Base-by-base conservation (phyloP, 1,284 basidiomycete genomes). In the Coriolopsis trogii region DNA sequence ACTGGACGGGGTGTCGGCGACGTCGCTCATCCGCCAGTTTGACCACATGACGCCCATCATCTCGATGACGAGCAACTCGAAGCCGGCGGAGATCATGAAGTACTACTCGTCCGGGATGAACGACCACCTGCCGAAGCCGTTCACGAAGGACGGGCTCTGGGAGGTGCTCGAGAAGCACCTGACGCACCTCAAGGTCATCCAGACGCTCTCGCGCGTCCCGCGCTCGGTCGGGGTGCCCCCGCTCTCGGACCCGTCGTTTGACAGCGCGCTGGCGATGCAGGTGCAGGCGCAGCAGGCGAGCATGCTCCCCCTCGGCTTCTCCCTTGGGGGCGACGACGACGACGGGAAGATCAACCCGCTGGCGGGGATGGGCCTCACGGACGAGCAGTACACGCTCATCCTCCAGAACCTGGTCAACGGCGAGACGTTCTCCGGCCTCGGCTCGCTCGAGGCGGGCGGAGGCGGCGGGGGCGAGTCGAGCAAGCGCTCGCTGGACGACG, bases 131-230 rank as follows among this genome's bases (percentile, higher is more conserved):
- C 91, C 95, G 7, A 98, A 98, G 70, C 95, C 95, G 1, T 98
- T 98, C 72, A 96, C 93, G 13, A 94, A 95, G 68, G 87, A 95
- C 65, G 91, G 90, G 8, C 73, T 98, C 46, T 74, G 96, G 46
- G 87, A 89, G 56, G 95, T 98, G 84, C 85, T 98, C 55, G 94
- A 98, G 85, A 96, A 95, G 84, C 95, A 98, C 67, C 76, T 98
- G 30, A 88, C 89, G 72, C 95, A 98, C 66, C 84, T 97, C 58
- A 95, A 95, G 70, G 86, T 89, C 41, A 92, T 95, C 59, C 90
- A 94, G 70, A 82, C 89, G 65, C 84, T 93, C 72, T 81, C 85
- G 36, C 80, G 80, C 57, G 70, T 94, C 21, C 84, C 89, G 2
- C 80, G 87, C 18, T 78, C 82, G 2, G 71, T 90, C n/a, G 89